Base-by-base conservation (phyloP, 2,329 filamentous ascomycete species). In the Xylogone sp. region DNA sequence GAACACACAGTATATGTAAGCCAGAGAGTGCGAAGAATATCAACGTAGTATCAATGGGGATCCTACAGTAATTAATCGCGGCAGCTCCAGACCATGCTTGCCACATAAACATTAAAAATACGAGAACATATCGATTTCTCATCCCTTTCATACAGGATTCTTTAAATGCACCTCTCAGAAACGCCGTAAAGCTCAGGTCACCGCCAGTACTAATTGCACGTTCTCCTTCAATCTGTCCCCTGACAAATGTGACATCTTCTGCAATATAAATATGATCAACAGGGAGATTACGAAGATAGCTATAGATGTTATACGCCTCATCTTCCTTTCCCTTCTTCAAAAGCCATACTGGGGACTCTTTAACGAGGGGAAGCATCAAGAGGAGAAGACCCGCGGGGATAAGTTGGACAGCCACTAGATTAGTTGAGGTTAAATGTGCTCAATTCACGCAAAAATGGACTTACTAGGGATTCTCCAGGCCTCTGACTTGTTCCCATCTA, bases 321-420 rank as follows among this genome's bases (percentile, higher is more conserved):
- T 87, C 82, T 47, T 81, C 76, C 16, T 74, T 73, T 42, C 81
- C 82, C 59, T 83, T 83, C 44, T 76, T 74, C 59, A 88, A 83
- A 22, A 89, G 74, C 85, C 85, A 89, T 55, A 86, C 77, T 1
- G 86, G 86, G 0, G 83, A 87, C 63, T 88, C 84, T 6, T 74
- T 76, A 53, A 87, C 76, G 69, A 79, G 82, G 48, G 82, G 48
- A 20, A 74, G 70, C 12, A 82, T 83, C 7, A 81, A 48, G 27
- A 86, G 71, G 10, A 88, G 73, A 3, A 87, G 62, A 3, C 83
- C 83, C 1, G 75, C 82, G 0, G 85, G 85, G 50, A 88, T 84
- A 3, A 88, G 75, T 67, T 88, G 84, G 1, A 88, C 49, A 13
- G 71, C 75, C 27, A 31, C 27, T 31, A 31, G 7, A 31, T 13